These are phyloP conservation scores for Atkinsonella texensis DNA, from an alignment of 2,329 filamentous ascomycete species.

Conservation along the genomic window DNA sequence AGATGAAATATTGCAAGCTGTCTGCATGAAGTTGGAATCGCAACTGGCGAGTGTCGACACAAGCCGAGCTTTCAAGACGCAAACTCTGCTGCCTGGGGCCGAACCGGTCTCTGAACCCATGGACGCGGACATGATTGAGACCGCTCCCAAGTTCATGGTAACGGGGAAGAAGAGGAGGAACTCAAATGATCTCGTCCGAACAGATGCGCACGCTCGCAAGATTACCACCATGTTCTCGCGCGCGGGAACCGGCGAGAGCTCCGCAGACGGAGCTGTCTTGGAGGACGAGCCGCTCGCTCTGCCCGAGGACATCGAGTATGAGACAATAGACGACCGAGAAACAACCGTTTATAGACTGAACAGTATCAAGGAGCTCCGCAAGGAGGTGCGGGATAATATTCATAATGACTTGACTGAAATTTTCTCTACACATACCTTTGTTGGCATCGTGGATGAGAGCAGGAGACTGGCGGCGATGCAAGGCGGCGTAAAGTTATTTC, in stretches of 20 bases:
- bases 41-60: conserved; percentile 81
- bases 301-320: conserved; percentile 53
- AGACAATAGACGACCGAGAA: conserved; percentile 52
- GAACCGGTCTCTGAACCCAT: conserved; percentile 14
- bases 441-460: conserved; percentile 80
- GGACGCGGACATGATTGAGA: conserved; percentile 17
- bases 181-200: conserved; percentile 74
- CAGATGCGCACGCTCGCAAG: conserved; percentile 78
- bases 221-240: conserved; percentile 85
- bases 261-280: not conserved
- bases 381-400: conserved; percentile 67
- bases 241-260: conserved; percentile 26
- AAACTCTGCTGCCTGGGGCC: conserved; percentile 71
- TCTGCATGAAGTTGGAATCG: conserved; percentile 68
- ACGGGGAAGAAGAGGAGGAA: conserved; percentile 29
- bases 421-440: conserved; percentile 80
- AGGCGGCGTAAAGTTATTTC: conserved; percentile 79
- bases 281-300: conserved; percentile 23
- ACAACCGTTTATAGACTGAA: conserved; percentile 59
- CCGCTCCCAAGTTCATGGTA: conserved; percentile 21
- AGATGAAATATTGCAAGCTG: conserved; percentile 81
- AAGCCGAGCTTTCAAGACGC: conserved; percentile 87
- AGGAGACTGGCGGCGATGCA: conserved; percentile 88
- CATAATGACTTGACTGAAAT: conserved; percentile 80
- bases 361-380: conserved; percentile 77